Percentiles rank a stretch among this genome's conserved stretches.
phyloP scores from a whole-genome alignment of 371 early-diverging fungal genomes.

The Coemansia sp. region DNA sequence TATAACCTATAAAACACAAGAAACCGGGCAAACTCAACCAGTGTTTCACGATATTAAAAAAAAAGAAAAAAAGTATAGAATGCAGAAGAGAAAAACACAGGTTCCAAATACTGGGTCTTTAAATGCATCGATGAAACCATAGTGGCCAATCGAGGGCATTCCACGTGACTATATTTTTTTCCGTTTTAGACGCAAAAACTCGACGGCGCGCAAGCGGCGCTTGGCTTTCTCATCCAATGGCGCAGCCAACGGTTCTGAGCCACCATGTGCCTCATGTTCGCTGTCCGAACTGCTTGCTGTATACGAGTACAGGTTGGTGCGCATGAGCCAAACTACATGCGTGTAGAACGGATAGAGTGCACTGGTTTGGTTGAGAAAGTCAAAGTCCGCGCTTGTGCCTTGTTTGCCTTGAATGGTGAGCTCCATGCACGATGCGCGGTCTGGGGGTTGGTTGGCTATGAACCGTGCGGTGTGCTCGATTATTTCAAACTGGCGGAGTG shows the following conservation, averaged over 20 bases:
- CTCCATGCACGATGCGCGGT: conserved; percentile 61
- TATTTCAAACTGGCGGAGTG: conserved; percentile 57
- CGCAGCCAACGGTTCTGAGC: neutral
- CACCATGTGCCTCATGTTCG: neutral
- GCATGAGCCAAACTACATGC: conserved; percentile 61
- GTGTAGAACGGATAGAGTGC: conserved; percentile 62
- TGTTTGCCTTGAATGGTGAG: conserved; percentile 67
- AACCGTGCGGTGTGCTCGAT: conserved; percentile 66
- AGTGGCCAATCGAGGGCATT: neutral
- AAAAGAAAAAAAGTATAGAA: neutral
- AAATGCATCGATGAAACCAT: neutral
- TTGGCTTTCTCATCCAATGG: conserved; percentile 16
- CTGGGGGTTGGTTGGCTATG: conserved; percentile 51
- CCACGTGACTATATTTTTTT: neutral
- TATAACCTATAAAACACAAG: neutral
- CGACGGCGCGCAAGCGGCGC: conserved; percentile 8
- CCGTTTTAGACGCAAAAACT: conserved; percentile 6
- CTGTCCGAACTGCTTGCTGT: conserved; percentile 17
- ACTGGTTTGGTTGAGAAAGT: conserved; percentile 58
- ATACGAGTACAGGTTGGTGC: conserved; percentile 58
- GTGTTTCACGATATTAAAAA: too few species aligned
- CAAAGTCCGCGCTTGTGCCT: conserved; percentile 64
- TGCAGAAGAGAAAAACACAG: neutral
- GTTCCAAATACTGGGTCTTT: neutral
- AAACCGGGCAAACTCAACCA: neutral